Evolutionary conservation across 495 filamentous ascomycete species (phyloP).

Genomic region (Lindgomyces ingoldianus): DNA sequence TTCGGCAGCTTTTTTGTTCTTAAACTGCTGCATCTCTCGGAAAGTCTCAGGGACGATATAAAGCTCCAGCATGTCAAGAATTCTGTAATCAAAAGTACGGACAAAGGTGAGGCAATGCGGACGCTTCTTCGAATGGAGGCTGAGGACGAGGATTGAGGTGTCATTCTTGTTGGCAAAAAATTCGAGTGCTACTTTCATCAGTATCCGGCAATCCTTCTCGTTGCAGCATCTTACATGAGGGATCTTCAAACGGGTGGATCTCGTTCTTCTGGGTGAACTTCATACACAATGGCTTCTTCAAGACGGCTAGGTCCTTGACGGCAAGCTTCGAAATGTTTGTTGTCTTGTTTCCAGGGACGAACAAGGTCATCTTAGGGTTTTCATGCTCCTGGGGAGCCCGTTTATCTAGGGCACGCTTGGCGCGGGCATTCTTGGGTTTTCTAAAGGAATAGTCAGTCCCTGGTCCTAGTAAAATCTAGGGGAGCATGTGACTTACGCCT

Average conservation of each 20-base stretch:
- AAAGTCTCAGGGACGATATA: slow-evolving; percentile 69
- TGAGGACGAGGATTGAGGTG: slow-evolving; percentile 75
- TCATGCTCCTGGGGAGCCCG: slow-evolving; percentile 84
- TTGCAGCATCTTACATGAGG: slow-evolving; percentile 45
- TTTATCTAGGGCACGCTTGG: slow-evolving; percentile 88
- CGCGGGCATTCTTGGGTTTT: slow-evolving; percentile 91
- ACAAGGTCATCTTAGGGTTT: slow-evolving; percentile 81
- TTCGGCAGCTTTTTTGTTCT: slow-evolving; percentile 75
- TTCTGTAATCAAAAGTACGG: slow-evolving; percentile 77
- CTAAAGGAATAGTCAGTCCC: too few relatives aligned
- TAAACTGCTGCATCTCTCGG: slow-evolving; percentile 72
- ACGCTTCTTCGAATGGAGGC: slow-evolving; percentile 84
- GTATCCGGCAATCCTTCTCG: not conserved
- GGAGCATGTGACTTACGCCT: slow-evolving; percentile 47
- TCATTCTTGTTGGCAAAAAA: slow-evolving; percentile 98
- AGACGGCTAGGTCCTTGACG: slow-evolving; percentile 74
- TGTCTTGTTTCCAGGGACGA: slow-evolving; percentile 81
- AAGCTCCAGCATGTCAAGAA: slow-evolving; percentile 92
- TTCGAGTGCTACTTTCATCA: slow-evolving; percentile 62
- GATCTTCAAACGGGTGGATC: slow-evolving; percentile 91
- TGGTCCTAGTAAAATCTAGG: too few relatives aligned
- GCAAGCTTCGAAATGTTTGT: slow-evolving; percentile 76
- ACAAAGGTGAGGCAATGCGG: slow-evolving; percentile 85
- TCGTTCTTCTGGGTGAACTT: slow-evolving; percentile 95
- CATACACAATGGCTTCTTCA: slow-evolving; percentile 75